A percentile compares a stretch with the other conserved stretches of the same genome.
These are phyloP conservation scores for Phaeosphaeriaceae sp. DNA, from an alignment of 2,329 filamentous ascomycete species.

Conservation along the genomic window DNA sequence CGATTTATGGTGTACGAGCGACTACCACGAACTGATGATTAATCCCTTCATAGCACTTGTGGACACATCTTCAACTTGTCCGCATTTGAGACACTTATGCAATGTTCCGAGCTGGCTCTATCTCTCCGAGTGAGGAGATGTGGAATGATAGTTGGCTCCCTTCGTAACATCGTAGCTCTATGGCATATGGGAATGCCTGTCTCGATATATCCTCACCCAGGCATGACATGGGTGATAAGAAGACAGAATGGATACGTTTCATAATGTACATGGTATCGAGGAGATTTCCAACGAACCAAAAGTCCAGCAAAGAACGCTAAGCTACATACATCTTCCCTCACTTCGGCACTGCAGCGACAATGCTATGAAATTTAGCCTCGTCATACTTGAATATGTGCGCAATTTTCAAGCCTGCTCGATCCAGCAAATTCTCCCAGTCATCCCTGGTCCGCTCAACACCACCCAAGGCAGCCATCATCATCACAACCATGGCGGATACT, in stretches of 20 bases:
- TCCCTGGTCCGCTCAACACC: slow-evolving; percentile 33
- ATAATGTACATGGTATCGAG: neutral
- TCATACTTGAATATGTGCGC: slow-evolving; percentile 36
- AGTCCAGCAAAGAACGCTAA: neutral
- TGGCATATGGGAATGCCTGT: neutral
- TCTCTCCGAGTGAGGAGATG: neutral
- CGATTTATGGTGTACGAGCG: no score
- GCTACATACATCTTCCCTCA: slow-evolving; percentile 4
- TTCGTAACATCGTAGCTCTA: neutral
- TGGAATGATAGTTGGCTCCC: neutral
- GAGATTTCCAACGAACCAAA: neutral
- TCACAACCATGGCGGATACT: slow-evolving; percentile 36
- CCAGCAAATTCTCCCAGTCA: slow-evolving; percentile 29
- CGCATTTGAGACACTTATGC: no score
- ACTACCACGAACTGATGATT: no score
- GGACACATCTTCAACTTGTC: no score
- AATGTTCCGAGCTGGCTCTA: no score
- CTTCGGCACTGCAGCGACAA: slow-evolving; percentile 30
- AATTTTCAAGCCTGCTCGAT: slow-evolving; percentile 33
- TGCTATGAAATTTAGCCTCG: slow-evolving; percentile 26
- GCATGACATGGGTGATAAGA: neutral
- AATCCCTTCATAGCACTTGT: no score
- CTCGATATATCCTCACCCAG: neutral
- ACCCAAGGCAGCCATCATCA: slow-evolving; percentile 34
- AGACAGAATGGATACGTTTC: neutral